Evolutionary conservation across 1,139 yeast species (phyloP), one percentile per base, ranked within the genome.

Genomic region (Arxiozyma heterogenica): DNA sequence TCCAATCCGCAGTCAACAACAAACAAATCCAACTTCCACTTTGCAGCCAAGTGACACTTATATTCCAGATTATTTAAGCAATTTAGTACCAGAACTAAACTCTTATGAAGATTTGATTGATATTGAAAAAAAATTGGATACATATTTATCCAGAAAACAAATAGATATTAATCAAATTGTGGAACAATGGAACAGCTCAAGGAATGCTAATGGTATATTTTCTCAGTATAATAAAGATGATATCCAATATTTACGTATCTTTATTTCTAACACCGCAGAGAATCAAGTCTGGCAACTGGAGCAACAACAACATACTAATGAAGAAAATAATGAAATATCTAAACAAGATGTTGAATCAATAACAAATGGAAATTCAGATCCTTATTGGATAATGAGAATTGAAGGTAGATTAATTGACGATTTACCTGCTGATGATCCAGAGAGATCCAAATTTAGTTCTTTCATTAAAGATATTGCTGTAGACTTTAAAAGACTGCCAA

Each of bases 241-340:
- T 63, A 75, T 79, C 66, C 74, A 80, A 57, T 80, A 84, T 4
- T 75, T 93, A 64, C 80, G 98, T 56, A 80, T 93, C 25, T 93
- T 85, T 66, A 75, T 94, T 39, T 89, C 93, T 63, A 90, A 88
- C 67, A 84, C 89, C 2, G 76, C 86, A 47, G 86, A 83, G 58
- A 87, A 88, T 68, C 98, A 93, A 71, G 89, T 94, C 49, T 93
- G 98, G 98, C 98, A 91, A 67, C 75, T 75, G 52, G 27, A 43
- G 75, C 43, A 38, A 41, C 53, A 46, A 46, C 46, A 45, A 27
- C 30, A 27, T 7, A 4, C 30, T 34, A 39, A 34, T n/a, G 20
- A 41, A 17, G 53, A 23, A 39, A 30, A 41, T 11, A 39, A 41
- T 27, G 21, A 27, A 12, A 30, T 23, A 25, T 21, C 39, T 9